Conservation (phyloP, 805 yeast species). For the Candida nanaspora region DNA sequence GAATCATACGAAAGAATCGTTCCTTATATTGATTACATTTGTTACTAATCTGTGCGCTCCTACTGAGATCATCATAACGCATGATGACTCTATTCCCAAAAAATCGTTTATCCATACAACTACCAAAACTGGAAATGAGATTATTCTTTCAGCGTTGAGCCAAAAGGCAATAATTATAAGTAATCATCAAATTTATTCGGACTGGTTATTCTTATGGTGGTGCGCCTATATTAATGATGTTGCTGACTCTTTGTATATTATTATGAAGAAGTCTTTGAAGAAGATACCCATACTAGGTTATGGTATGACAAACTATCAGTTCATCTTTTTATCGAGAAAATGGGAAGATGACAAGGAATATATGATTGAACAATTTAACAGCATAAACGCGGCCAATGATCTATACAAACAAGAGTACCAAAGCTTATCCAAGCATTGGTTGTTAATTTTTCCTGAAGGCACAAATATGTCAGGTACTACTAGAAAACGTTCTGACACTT, state of each 20-base stretch:
- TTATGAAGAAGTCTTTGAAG: constrained; percentile 68
- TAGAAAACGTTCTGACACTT: constrained; percentile 46
- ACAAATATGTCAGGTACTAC: constrained; percentile 75
- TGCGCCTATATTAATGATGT: constrained; percentile 59
- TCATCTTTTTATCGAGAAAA: constrained; percentile 74
- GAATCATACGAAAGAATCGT: constrained; percentile 49
- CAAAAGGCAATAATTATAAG: constrained; percentile 48
- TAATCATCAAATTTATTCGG: constrained; percentile 93
- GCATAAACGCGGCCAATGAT: too few species aligned
- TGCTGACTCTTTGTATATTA: constrained; percentile 60
- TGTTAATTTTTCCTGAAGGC: constrained; percentile 90
- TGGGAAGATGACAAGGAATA: constrained; percentile 72
- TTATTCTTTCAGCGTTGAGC: constrained; percentile 13
- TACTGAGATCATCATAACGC: constrained; percentile 42
- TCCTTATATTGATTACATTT: constrained; percentile 46
- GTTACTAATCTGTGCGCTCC: constrained; percentile 47
- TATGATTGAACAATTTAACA: constrained; percentile 54
- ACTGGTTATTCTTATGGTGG: constrained; percentile 93
- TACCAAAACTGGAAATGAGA: constrained; percentile 14
- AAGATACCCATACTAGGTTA: constrained; percentile 71
- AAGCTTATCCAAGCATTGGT: constrained; percentile 40
- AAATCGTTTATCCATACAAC: constrained; percentile 23
- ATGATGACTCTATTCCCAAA: constrained; percentile 31
- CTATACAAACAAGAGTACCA: too few species aligned
- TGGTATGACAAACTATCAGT: constrained; percentile 76